Conservation (phyloP, 73 alveolate genomes). For the Diophrys appendiculata region DNA sequence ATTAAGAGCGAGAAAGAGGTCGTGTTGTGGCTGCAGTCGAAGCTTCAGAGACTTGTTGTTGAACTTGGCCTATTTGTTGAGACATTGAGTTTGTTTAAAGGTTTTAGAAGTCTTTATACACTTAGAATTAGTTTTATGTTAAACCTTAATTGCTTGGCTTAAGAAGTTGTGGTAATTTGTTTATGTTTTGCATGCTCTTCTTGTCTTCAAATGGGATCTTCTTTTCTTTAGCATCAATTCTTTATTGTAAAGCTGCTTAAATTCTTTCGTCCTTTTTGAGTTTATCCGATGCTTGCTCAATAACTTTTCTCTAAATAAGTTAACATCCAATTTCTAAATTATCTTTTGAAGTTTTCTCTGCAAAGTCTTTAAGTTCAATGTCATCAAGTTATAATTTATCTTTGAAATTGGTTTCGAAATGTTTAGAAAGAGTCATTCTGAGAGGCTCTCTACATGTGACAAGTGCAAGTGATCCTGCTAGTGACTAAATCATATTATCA, state of each 20-base stretch:
- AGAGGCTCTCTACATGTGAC: constrained; percentile 98
- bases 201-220: constrained; percentile 65
- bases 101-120: constrained; percentile 81
- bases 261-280: constrained; percentile 86
- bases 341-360: constrained; percentile 68
- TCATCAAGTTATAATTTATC: constrained; percentile 5
- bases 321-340: constrained; percentile 93
- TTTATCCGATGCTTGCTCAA: constrained; percentile 88
- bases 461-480: constrained; percentile 96
- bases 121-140: constrained; percentile 76
- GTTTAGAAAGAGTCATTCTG: constrained; percentile 76
- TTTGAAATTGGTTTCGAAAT: constrained; percentile 65
- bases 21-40: neutral
- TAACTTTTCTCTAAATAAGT: constrained; percentile 83
- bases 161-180: constrained; percentile 83
- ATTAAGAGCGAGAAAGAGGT: neutral
- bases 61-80: neutral
- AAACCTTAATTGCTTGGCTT: constrained; percentile 86
- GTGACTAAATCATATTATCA: constrained; percentile 78
- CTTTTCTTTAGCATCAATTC: constrained; percentile 66
- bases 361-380: constrained; percentile 50
- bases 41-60: constrained; percentile 6
- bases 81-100: neutral
- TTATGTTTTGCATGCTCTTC: constrained; percentile 45
- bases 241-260: constrained; percentile 79